These are phyloP conservation scores for Hypoxylon crocopeplum DNA, from an alignment of 495 filamentous ascomycete species.

Conservation along the genomic window DNA sequence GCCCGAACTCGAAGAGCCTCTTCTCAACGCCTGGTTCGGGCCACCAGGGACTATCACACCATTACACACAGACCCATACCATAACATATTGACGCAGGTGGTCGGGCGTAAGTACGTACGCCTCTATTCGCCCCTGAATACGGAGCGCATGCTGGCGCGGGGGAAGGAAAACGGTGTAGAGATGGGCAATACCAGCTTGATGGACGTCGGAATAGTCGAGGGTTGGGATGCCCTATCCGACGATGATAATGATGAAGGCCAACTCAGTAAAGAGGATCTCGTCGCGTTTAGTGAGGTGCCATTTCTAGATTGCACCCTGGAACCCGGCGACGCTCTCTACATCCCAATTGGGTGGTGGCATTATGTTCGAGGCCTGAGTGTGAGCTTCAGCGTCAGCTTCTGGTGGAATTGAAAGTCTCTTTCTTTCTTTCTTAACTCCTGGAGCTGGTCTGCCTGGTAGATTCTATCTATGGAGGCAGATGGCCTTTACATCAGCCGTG, in stretches of 20 bases:
- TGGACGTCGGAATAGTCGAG: constrained; percentile 72
- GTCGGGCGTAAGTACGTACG: constrained; percentile 91
- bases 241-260: constrained; percentile 23
- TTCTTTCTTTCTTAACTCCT: too few relatives aligned
- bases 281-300: constrained; percentile 61
- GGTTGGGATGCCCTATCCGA: constrained; percentile 52
- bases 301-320: constrained; percentile 81
- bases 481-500: too few relatives aligned
- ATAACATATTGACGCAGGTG: constrained; percentile 91
- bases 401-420: constrained; percentile 97
- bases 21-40: constrained; percentile 93
- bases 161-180: constrained; percentile 75
- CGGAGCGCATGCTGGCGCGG: constrained; percentile 67
- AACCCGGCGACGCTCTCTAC: constrained; percentile 84
- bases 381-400: constrained; percentile 95
- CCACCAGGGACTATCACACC: constrained; percentile 88
- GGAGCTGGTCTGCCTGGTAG: too few relatives aligned
- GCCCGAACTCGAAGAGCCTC: constrained; percentile 57
- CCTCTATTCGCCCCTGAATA: constrained; percentile 74
- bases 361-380: constrained; percentile 85
- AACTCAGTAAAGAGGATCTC: constrained; percentile 12
- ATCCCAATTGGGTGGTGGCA: constrained; percentile 99
- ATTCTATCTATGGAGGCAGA: too few relatives aligned
- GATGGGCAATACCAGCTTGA: constrained; percentile 87
- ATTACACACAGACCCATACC: constrained; percentile 90